phyloP scores from a whole-genome alignment of 805 yeast species.

The Candida quercuum region DNA sequence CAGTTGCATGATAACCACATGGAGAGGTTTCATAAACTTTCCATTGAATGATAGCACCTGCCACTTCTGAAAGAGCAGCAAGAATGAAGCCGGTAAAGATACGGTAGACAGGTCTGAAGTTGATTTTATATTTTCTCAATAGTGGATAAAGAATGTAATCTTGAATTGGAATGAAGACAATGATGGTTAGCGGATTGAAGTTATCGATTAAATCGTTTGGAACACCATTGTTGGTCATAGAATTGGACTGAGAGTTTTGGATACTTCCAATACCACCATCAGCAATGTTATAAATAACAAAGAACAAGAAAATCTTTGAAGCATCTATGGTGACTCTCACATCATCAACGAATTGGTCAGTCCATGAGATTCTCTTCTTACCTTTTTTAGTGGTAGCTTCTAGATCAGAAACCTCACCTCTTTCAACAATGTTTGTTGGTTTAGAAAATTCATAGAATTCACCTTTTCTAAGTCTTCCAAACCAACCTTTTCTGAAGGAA shows the following conservation, averaged over 20 bases:
- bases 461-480: constrained; percentile 34
- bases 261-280: constrained; percentile 55
- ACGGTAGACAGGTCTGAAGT: constrained; percentile 66
- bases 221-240: constrained; percentile 68
- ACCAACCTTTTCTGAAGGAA: constrained; percentile 37
- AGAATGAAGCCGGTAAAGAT: constrained; percentile 66
- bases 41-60: constrained; percentile 60
- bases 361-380: constrained; percentile 39
- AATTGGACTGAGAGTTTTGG: constrained; percentile 50
- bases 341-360: constrained; percentile 70
- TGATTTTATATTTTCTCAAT: constrained; percentile 41
- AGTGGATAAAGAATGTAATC: constrained; percentile 55
- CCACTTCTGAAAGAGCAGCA: constrained; percentile 35
- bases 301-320: constrained; percentile 67
- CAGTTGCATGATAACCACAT: constrained; percentile 58
- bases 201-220: constrained; percentile 79
- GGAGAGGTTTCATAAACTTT: constrained; percentile 67
- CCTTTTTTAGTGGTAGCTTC: constrained; percentile 21
- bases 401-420: constrained; percentile 23
- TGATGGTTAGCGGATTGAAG: constrained; percentile 69
- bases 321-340: constrained; percentile 59
- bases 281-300: constrained; percentile 70
- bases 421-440: constrained; percentile 47
- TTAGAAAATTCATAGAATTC: constrained; percentile 52
- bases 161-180: constrained; percentile 70